Evolutionary conservation across 805 yeast species (phyloP).

Genomic region (Schizosaccharomyces japonicus): DNA sequence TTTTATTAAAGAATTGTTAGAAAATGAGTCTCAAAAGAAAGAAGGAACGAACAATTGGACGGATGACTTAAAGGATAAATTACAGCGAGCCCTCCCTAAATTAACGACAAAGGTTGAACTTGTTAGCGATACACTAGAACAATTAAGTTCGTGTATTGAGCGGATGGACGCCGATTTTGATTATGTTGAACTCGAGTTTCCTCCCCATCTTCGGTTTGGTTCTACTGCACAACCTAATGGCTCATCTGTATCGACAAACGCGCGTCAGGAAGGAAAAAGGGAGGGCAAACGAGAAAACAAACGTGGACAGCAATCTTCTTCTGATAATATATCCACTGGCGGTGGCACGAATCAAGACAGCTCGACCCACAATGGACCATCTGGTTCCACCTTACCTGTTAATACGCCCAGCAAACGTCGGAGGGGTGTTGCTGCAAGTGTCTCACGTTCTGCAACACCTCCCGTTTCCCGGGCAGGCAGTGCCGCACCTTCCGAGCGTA

Average conservation of each 20-base stretch:
- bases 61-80: not conserved
- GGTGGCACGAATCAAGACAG: too few species aligned
- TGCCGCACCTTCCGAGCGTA: too few species aligned
- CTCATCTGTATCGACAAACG: constrained; percentile 15
- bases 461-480: too few species aligned
- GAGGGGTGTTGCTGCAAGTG: too few species aligned
- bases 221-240: constrained; percentile 74
- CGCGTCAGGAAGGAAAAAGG: too few species aligned
- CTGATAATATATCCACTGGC: too few species aligned
- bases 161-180: constrained; percentile 66
- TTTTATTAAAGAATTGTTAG: not conserved
- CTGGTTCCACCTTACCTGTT: too few species aligned
- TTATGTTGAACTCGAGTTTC: constrained; percentile 61
- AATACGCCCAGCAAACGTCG: too few species aligned
- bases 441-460: too few species aligned
- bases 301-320: too few species aligned
- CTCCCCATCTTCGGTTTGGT: constrained; percentile 53
- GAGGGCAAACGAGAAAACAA: too few species aligned
- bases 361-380: too few species aligned
- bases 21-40: not conserved
- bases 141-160: constrained; percentile 38
- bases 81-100: not conserved
- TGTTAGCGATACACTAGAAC: constrained; percentile 70
- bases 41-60: not conserved
- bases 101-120: constrained; percentile 42